Base-by-base conservation (phyloP, 257 asterid genomes). In the Ehretia macrophylla region DNA sequence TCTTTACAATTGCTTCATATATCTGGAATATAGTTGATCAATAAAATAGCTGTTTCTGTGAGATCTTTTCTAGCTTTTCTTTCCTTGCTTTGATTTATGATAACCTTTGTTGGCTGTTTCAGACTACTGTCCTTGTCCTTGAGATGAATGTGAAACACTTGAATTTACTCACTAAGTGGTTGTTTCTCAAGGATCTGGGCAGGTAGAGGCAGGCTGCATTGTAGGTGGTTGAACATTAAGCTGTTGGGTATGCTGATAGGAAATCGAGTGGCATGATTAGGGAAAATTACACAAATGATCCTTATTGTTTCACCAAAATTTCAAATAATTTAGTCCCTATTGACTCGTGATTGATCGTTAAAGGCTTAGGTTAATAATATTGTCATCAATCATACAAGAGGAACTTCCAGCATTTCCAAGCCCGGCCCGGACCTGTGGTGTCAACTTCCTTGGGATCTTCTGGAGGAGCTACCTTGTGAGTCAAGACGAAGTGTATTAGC, bases 401-500 rank as follows among this genome's bases (percentile, higher is more conserved):
- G n/a, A n/a, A n/a, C n/a, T n/a, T n/a, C n/a, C n/a, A n/a, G n/a
- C n/a, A n/a, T n/a, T n/a, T n/a, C n/a, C n/a, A n/a, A n/a, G n/a
- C n/a, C n/a, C n/a, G n/a, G n/a, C n/a, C n/a, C 2, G 2, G 47
- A 42, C 16, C 8, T 42, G 8, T 42, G 47, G 8, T 52, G 57
- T 0, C 37, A 52, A 5, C 57, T 17, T 52, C 57, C 57, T 21
- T 52, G 38, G 38, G 10, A 11, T 32, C 57, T 52, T 6, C 57
- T 52, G 10, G 57, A 52, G 16, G n/a, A 6, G 17, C 0, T 52
- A 32, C 55, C 64, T 14, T 70, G 79, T 9, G 59, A 38, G 8
- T 77, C 81, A 17, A 61, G n/a, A 44, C 60, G 60, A 50, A 50
- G 44, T 0, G 69, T 48, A 46, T 14, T 69, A 11, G 64, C 79